Conservation (phyloP, 257 asterid species). For the Apocynum venetum region DNA sequence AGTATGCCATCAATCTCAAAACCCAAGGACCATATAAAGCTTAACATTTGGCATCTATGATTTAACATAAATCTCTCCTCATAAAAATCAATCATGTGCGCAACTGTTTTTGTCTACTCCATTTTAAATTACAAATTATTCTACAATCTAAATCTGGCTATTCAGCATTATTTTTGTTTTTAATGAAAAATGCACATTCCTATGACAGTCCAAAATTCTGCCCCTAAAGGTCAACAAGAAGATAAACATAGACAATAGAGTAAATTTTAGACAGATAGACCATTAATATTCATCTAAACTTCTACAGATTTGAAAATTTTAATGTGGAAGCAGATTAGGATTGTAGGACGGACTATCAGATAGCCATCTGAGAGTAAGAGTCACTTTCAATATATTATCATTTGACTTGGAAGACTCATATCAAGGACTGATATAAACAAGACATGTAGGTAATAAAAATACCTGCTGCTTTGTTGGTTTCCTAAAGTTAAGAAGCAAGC, state of each 20-base stretch:
- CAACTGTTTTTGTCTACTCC: background rate
- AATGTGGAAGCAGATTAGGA: background rate
- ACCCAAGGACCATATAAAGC: background rate
- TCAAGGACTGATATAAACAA: background rate
- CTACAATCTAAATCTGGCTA: background rate
- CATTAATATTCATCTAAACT: background rate
- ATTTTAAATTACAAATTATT: background rate
- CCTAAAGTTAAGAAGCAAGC: slow-evolving; percentile 75
- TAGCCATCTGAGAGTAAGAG: background rate
- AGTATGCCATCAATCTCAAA: background rate
- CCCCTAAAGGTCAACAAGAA: background rate
- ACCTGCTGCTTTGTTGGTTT: slow-evolving; percentile 99
- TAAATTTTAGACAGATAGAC: background rate
- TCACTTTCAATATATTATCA: background rate
- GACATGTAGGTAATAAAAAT: slow-evolving; percentile 11
- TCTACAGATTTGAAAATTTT: background rate
- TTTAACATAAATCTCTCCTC: background rate
- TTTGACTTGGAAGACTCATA: background rate
- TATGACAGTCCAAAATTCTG: background rate
- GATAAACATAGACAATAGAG: background rate
- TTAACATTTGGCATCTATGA: background rate
- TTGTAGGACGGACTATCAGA: background rate
- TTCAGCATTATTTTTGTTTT: background rate
- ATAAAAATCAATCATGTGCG: background rate
- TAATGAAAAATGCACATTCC: background rate